Evolutionary conservation across 2,329 filamentous ascomycete genomes (phyloP), one percentile per base, ranked within the genome.

Genomic region (Colletotrichum sp.): DNA sequence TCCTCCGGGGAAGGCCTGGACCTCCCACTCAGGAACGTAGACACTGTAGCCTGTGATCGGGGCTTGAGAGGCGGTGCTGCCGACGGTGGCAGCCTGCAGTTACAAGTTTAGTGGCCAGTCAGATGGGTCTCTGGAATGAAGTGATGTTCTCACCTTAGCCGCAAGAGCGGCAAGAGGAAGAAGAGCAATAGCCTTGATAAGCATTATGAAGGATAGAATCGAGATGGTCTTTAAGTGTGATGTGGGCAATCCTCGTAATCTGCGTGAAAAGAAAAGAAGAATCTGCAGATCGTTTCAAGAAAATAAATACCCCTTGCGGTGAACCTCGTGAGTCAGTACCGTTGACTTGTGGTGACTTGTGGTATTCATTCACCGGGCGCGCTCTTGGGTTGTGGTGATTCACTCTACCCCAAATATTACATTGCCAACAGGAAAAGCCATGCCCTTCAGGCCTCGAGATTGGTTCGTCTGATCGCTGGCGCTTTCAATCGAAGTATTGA

Each of bases 1-100:
- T 26, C 73, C 64, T 12, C 63, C 70, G 15, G 75, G 66, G n/a
- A 44, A 32, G 7, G 72, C 68, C 34, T 78, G 65, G 28, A 78
- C 67, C 59, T 76, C 72, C 75, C 75, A 78, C 32, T 75, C 28
- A 3, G 64, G 39, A 12, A 63, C 18, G 6, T 52, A 52, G 16
- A 72, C 44, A 13, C 24, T 34, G 18, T 57, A 75, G 16, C 62
- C 63, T 8, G 26, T 24, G 3, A 75, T 62, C 10, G 64, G 71
- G 3, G 64, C 71, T 7, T 72, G 13, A n/a, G 59, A 22, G 8
- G 10, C 5, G 24, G 28, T n/a, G 64, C n/a, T 30, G 2, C n/a
- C 26, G 18, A 32, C 3, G 7, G 64, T 22, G 15, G 65, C 65
- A 16, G 26, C 65, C 65, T 68, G 24, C 3, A 2, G 8, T 52